Evolutionary conservation across 2,329 filamentous ascomycete genomes (phyloP).

Genomic region (Neonectria neomacrospora): DNA sequence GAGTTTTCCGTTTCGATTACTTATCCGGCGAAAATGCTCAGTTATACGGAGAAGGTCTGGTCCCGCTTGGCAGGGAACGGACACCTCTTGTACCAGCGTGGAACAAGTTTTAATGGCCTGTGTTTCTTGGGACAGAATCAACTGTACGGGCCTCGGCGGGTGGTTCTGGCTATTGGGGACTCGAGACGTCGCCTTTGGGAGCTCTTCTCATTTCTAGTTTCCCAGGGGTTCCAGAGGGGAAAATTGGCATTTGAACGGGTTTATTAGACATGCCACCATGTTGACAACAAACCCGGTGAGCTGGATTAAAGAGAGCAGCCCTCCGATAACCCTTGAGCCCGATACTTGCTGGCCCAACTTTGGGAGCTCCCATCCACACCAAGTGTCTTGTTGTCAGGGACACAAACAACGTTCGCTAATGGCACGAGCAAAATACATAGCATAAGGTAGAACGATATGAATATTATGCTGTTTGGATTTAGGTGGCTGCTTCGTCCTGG

Average conservation of each 20-base stretch:
- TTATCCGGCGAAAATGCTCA: background rate
- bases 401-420: too few relatives aligned
- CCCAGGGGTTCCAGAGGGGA: background rate
- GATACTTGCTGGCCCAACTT: too few relatives aligned
- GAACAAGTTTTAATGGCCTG: background rate
- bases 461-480: too few relatives aligned
- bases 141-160: background rate
- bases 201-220: background rate
- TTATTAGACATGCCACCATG: background rate
- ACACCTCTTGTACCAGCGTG: background rate
- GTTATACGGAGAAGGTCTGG: background rate
- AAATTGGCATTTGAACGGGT: background rate
- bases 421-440: too few relatives aligned
- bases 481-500: too few relatives aligned
- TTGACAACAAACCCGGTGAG: background rate
- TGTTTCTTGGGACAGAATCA: constrained; percentile 2
- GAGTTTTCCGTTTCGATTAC: constrained; percentile 2
- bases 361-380: too few relatives aligned
- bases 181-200: background rate
- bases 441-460: too few relatives aligned
- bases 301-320: too few relatives aligned
- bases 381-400: too few relatives aligned
- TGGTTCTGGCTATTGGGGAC: background rate
- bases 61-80: background rate
- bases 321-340: too few relatives aligned